Evolutionary conservation across 805 yeast genomes (phyloP), one percentile per base, ranked within the genome.

Genomic region (Barnettozyma vustinii): DNA sequence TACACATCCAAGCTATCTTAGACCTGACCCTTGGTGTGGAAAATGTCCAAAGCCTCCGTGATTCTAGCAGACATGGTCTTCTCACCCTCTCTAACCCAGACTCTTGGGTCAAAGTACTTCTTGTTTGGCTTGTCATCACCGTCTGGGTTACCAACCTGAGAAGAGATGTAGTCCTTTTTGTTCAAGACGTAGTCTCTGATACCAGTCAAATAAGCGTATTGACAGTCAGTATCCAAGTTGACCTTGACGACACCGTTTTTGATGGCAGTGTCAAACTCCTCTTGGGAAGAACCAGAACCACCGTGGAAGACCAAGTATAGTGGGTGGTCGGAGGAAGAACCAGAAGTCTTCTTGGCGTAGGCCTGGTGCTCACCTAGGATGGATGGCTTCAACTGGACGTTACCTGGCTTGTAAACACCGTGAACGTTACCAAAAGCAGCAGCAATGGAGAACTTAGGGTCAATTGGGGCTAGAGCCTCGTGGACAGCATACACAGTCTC

Each of bases 31-130:
- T 77, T 74, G 62, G 95, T 77, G 79, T 84, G 90, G 96, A 94
- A 94, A 69, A 87, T 76, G 46, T 73, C 77, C 70, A 94, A 79
- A 65, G 96, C 95, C 71, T 82, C 84, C 54, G 86, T 61, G 66
- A 94, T 79, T 84, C 97, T 88, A 61, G 72, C 75, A 60, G 83
- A 61, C 97, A 94, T 92, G 69, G 97, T 90, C 90, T 90, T 90
- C 82, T 94, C 99, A 81, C 99, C 98, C 79, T 92, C 98, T 83
- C 98, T 91, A 61, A 94, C 97, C 99, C 99, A 94, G 75, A 91
- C 98, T 84, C 99, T 92, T 77, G 99, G 99, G 79, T 94, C 99
- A 71, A 89, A 94, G 89, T 77, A 90, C 80, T 94, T 94, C 91
- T 94, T 94, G 92, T 94, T 94, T 78, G 99, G 99, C 81, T 89